A percentile compares a stretch with the other conserved stretches of the same genome.
phyloP scores from a whole-genome alignment of 148 eudicot species.

The Spergularia marina region DNA sequence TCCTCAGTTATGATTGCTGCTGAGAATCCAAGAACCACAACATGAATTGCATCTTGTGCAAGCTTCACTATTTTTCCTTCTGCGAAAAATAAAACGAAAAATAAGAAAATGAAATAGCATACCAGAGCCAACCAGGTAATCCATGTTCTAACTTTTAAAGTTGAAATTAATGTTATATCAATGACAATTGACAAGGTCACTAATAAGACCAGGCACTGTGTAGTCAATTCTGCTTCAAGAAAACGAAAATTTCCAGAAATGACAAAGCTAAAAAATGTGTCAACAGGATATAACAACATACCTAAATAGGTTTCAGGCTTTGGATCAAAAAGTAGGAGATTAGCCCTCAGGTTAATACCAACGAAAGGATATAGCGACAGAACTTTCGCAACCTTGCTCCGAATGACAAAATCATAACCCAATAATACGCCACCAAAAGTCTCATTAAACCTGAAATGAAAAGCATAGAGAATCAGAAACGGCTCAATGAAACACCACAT shows the following conservation, averaged over 20 bases:
- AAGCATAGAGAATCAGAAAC: not conserved
- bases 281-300: slow-evolving; percentile 20
- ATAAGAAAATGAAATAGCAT: not conserved
- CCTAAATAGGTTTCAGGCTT: slow-evolving; percentile 76
- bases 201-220: not conserved
- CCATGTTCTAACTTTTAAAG: not conserved
- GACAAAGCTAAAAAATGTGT: not conserved
- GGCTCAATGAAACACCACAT: not conserved
- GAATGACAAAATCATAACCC: slow-evolving; percentile 50
- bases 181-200: not conserved
- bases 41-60: slow-evolving; percentile 67
- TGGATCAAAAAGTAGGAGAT: slow-evolving; percentile 67
- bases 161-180: not conserved
- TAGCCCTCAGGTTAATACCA: slow-evolving; percentile 53
- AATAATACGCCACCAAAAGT: slow-evolving; percentile 75
- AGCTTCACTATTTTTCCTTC: slow-evolving; percentile 91
- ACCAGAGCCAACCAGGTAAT: not conserved
- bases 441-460: slow-evolving; percentile 58
- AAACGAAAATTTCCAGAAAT: not conserved
- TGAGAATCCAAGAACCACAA: slow-evolving; percentile 86
- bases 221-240: not conserved
- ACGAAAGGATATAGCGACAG: slow-evolving; percentile 59
- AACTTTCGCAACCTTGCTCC: slow-evolving; percentile 47
- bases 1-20: slow-evolving; percentile 68
- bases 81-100: slow-evolving; percentile 24